A percentile compares a stretch with the other conserved stretches of the same genome.
These are phyloP conservation scores for Ciborinia camelliae DNA, from an alignment of 2,329 filamentous ascomycete genomes.

Conservation along the genomic window DNA sequence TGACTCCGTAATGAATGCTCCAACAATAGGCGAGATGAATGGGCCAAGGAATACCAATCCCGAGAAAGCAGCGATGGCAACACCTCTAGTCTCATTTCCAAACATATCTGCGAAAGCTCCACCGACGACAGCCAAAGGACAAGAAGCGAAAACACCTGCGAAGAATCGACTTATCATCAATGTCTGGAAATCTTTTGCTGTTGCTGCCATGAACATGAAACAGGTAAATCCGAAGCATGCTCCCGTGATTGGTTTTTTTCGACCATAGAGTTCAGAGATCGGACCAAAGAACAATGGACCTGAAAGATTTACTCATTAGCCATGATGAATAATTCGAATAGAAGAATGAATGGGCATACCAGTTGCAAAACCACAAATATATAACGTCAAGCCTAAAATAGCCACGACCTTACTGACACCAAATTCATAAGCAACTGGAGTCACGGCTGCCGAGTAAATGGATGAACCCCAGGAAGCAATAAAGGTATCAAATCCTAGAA, in stretches of 20 bases:
- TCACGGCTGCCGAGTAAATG: conserved; percentile 48
- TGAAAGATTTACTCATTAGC: conserved; percentile 1
- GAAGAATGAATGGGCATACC: conserved; percentile 43
- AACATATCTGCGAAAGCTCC: conserved; percentile 64
- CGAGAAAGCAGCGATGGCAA: conserved; percentile 64
- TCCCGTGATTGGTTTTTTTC: conserved; percentile 51
- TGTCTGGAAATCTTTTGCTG: conserved; percentile 51
- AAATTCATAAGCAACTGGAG: conserved; percentile 50
- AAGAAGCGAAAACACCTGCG: conserved; percentile 47
- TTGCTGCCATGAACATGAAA: conserved; percentile 53
- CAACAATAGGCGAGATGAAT: conserved; percentile 37
- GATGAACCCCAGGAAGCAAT: conserved; percentile 25
- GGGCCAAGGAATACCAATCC: conserved; percentile 39
- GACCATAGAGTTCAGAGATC: conserved; percentile 58
- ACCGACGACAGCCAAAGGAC: conserved; percentile 48
- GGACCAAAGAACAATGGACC: conserved; percentile 66
- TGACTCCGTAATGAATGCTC: conserved; percentile 42
- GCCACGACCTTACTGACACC: conserved; percentile 52
- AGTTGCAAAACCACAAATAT: conserved; percentile 56
- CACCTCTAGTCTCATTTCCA: conserved; percentile 55
- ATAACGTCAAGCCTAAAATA: conserved; percentile 55
- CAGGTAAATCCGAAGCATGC: conserved; percentile 43
- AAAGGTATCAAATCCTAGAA: conserved; percentile 36
- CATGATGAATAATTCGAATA: background rate
- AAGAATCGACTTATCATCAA: conserved; percentile 54